Evolutionary conservation across 192 early-diverging fungal genomes (phyloP), one percentile per base, ranked within the genome.

Genomic region (Backusella morwellensis): DNA sequence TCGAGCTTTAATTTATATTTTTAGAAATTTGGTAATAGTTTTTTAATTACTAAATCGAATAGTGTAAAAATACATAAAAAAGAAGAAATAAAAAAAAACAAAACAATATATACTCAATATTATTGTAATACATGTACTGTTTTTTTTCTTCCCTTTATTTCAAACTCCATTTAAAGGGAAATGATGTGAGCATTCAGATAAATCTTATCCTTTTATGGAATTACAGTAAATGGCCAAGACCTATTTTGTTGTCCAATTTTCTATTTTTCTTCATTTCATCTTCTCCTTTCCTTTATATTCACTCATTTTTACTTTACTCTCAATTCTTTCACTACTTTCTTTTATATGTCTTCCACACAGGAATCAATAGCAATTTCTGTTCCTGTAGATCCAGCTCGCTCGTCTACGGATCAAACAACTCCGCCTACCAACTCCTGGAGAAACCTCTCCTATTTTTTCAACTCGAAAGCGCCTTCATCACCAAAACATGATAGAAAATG

Each of bases 401-500:
- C 70, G 19, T 29, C 42, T 38, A 40, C 42, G 17, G 29, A 32
- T 72, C 32, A 15, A 36, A 35, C 23, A 26, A 29, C 23, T 36
- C 32, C 17, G 21, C 26, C 41, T 42, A 21, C 6, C 50, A 21
- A 35, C 44, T 29, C 59, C 29, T 68, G 40, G 66, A 36, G 41
- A 15, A 6, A n/a, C 14, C 21, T 15, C 59, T 44, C 23, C 66
- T 29, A 34, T 68, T 52, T 35, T 74, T 34, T 35, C 67, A n/a
- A 17, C 41, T 35, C 32, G 23, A 44, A 32, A 26, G 11, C n/a
- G 8, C 47, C 41, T 68, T 67, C 19, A 54, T 63, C 56, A 29
- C 56, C 56, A 26, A 77, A 73, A 71, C 26, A 75, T 40, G 73
- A 78, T 34, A 75, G 66, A 52, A 73, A 74, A 63, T 82, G 80